Conservation (phyloP, 257 asterid species). For the Nicotiana knightiana region DNA sequence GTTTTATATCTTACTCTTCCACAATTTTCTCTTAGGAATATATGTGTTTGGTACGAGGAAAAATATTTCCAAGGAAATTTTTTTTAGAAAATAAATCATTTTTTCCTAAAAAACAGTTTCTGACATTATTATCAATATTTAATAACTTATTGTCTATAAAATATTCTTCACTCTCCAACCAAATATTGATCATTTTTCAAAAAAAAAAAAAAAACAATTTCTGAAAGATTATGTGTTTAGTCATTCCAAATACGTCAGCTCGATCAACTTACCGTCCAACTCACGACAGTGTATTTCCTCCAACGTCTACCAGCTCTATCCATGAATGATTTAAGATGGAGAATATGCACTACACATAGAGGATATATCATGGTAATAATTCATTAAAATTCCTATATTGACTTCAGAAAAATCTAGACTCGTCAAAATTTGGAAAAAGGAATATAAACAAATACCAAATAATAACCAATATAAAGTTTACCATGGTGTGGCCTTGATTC, state of each 20-base stretch:
- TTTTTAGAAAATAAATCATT: too few species aligned
- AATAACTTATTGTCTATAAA: not conserved
- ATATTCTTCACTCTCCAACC: not conserved
- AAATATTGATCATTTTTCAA: too few species aligned
- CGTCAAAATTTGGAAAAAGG: not conserved
- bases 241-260: not conserved
- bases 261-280: slow-evolving; percentile 58
- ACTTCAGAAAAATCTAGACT: not conserved
- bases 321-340: slow-evolving; percentile 35
- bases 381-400: not conserved
- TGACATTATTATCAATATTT: too few species aligned
- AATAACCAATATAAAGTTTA: not conserved
- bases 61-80: too few species aligned
- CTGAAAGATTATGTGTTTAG: not conserved
- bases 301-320: slow-evolving; percentile 61
- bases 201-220: too few species aligned
- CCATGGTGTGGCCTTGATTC: slow-evolving; percentile 36
- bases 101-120: too few species aligned
- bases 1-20: not conserved
- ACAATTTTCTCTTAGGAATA: not conserved
- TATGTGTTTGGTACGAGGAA: too few species aligned
- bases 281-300: slow-evolving; percentile 57
- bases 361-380: not conserved
- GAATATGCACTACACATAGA: not conserved
- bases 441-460: not conserved